Evolutionary conservation across 2,329 filamentous ascomycete genomes (phyloP), one percentile per base, ranked within the genome.

Genomic region (Sporothrix euskadiensis): DNA sequence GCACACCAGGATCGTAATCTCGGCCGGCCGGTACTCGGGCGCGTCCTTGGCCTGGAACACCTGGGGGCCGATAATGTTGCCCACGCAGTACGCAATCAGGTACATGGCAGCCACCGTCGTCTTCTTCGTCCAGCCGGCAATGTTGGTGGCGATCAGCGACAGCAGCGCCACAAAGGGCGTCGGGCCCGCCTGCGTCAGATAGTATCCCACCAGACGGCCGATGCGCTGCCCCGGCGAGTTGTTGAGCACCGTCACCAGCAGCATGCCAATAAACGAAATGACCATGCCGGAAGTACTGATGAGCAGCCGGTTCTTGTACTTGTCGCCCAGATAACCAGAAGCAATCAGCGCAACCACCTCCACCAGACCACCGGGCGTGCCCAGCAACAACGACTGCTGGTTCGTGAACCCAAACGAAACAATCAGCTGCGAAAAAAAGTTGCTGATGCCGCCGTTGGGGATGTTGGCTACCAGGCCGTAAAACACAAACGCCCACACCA

Each of bases 101-200:
- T 85, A 88, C 80, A 88, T 81, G 0, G 87, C 86, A 0, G 85
- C 86, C 0, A 87, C 84, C 0, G 87, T 88, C 0, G 87, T 88
- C 79, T 89, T 89, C 80, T 89, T 89, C 9, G 87, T 89, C 75
- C 85, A 86, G 0, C 81, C 82, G 3, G 87, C 87, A 0, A 88
- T 83, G 73, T 92, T 92, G 16, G 87, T 88, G 1, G 86, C 85
- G 72, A 92, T 88, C 49, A 92, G 83, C 35, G 87, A 88, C 4
- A 92, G 80, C 19, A 92, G 80, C 4, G 88, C 88, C 0, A 91
- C 89, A 75, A 92, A 92, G 0, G 88, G 84, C 0, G 88, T 89
- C 0, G 89, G 85, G 12, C 83, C 84, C 0, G 88, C 86, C 77
- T 88, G 85, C 0, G 88, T 90, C 69, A 92, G 81, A 80, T 92